These are phyloP conservation scores for Cercospora janseana DNA, from an alignment of 2,329 filamentous ascomycete species.

Conservation along the genomic window DNA sequence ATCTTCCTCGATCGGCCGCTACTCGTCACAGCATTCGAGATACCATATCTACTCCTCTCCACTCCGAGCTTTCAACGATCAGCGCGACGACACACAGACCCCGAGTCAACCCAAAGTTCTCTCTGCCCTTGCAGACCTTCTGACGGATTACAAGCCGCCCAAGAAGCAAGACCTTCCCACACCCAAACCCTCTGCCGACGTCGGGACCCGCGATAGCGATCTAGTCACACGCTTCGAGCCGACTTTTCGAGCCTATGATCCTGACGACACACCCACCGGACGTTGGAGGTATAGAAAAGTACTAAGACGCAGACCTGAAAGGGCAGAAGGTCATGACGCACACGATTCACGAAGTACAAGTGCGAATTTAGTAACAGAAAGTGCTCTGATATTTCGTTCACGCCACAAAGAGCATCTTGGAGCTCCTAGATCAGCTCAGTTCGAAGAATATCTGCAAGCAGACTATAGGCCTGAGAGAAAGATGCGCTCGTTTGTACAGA, in stretches of 20 bases:
- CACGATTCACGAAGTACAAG: slow-evolving; percentile 6
- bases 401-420: slow-evolving; percentile 9
- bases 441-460: background rate
- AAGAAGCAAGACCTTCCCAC: no score
- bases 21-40: background rate
- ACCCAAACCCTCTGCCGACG: no score
- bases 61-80: background rate
- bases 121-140: slow-evolving; percentile 11
- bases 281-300: slow-evolving; percentile 15
- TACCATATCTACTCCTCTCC: slow-evolving; percentile 2
- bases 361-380: background rate
- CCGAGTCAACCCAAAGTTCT: background rate
- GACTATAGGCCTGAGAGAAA: slow-evolving; percentile 1
- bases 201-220: background rate
- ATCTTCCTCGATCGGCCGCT: background rate
- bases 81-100: background rate
- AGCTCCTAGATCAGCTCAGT: slow-evolving; percentile 10
- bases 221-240: slow-evolving; percentile 17
- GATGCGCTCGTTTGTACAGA: slow-evolving; percentile 73
- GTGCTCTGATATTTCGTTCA: background rate
- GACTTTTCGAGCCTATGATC: slow-evolving; percentile 12
- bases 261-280: slow-evolving; percentile 8
- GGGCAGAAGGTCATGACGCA: slow-evolving; percentile 1
- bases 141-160: slow-evolving; percentile 12
- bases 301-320: slow-evolving; percentile 1